Evolutionary conservation across 768 basidiomycete species (phyloP), one percentile per base, ranked within the genome.

Genomic region (Cystobasidium onofrii): DNA sequence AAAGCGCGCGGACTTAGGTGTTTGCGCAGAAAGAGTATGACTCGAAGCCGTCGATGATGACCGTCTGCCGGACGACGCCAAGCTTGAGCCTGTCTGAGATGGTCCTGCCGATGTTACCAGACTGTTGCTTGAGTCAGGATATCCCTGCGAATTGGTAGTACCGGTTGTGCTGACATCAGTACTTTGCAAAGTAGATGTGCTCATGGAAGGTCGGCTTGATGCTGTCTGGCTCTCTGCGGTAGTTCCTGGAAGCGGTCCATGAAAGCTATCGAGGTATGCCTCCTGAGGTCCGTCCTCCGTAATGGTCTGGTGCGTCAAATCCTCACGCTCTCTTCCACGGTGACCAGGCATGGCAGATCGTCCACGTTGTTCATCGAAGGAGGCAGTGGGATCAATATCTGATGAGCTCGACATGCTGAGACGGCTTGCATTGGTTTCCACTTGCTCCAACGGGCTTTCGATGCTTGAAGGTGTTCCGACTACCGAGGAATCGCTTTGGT

Each of bases 1-100:
- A 52, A 71, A 71, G 54, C 69, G 69, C 1, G 69, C 54, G 13
- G 69, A 71, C 39, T 71, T 71, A 20, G 43, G 65, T 36, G 27
- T 54, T 10, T 46, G n/a, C 44, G 36, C 6, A 7, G 46, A 15
- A 15, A 50, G 12, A 17, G 46, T 50, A 7, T 50, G 46, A 20
- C 3, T 34, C 23, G 52, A 55, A 29, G 50, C 50, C n/a, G 34
- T 54, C 18, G 69, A 71, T n/a, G 52, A n/a, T 3, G 54, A 71
- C 1, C 69, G 52, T 27, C 57, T 13, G 13, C 15, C 57, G 27
- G 57, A 13, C 27, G 57, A 60, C 31, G 57, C 27, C 23, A 23
- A 13, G 23, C 23, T 27, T 15, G 57, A 17, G 27, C 33, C 23
- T 12, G 29, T 12, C 27, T 15, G 27, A 6, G 57, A 20, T 50